Base-by-base conservation (phyloP, 2,329 filamentous ascomycete genomes). In the Exophiala calicioides region DNA sequence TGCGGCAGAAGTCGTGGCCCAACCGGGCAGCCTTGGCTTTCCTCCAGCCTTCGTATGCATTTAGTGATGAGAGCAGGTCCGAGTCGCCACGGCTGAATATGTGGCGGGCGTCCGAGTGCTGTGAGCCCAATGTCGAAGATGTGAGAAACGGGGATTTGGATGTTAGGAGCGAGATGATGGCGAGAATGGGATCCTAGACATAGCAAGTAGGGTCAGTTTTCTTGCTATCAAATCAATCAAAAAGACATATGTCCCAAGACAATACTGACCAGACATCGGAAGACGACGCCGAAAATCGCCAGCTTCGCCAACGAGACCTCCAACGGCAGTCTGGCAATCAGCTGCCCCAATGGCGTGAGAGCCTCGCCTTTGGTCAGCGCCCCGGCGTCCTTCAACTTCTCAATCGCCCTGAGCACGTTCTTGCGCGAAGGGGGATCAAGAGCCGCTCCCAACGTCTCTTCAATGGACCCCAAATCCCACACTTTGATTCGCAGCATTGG, bases 241-340 rank as follows among this genome's bases (percentile, higher is more conserved):
- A n/a, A n/a, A n/a, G n/a, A n/a, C n/a, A n/a, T n/a, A n/a, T n/a
- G 16, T 5, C 3, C 16, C 8, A 42, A 40, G 6, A 42, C 9
- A 4, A 16, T 32, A 30, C 48, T 36, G 42, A 55, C 53, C 3
- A 97, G 77, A 61, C 91, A 97, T 61, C 85, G 86, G 71, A 96
- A 96, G 29, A 94, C 82, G 3, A 84, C 82, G 0, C 90, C 89
- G 26, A 95, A 78, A 3, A 98, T 76, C 34, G 96, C 88, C 27
- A 98, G 78, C 65, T 98, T 98, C 13, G 91, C 91, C 1, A 98
- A 76, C 66, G 95, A 95, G 8, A 96, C 91, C 63, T 98, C 93
- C 2, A 98, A 73, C 1, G 93, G 93, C 5, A 98, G 69, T 52
- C 89, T 86, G 1, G 93, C 90, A 21, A 98, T 77, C 63, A 96